Conservation (phyloP, 192 early-diverging fungal species). For the Coemansia sp. region DNA sequence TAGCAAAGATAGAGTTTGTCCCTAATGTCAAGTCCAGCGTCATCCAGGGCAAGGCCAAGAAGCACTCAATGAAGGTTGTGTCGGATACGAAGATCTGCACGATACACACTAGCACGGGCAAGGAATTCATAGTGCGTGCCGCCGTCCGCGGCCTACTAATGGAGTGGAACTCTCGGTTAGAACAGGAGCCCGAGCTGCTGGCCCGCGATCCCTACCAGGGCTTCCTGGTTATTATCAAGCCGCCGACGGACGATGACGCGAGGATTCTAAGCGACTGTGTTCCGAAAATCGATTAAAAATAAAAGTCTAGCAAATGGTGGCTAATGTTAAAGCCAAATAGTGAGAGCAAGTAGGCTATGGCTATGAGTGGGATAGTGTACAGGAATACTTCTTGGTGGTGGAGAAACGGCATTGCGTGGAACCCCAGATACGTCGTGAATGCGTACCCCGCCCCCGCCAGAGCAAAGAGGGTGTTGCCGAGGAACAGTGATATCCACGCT, state of each 20-base stretch:
- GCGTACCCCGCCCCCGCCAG: constrained; percentile 75
- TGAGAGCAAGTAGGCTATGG: constrained; percentile 60
- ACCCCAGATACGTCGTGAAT: constrained; percentile 91
- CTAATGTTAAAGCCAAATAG: constrained; percentile 79
- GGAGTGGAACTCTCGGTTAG: constrained; percentile 44
- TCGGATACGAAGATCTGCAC: constrained; percentile 41
- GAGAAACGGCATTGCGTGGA: constrained; percentile 93
- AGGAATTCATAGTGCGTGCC: constrained; percentile 24
- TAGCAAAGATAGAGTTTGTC: constrained; percentile 22
- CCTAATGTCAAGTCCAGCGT: constrained; percentile 25
- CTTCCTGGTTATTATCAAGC: constrained; percentile 41
- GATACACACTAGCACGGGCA: constrained; percentile 14
- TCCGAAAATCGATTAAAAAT: constrained; percentile 56
- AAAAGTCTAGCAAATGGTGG: constrained; percentile 67
- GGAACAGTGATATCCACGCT: constrained; percentile 75
- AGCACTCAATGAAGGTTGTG: constrained; percentile 33
- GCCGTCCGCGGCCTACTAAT: constrained; percentile 38
- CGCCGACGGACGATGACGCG: constrained; percentile 21
- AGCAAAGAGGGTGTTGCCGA: constrained; percentile 90
- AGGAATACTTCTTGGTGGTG: constrained; percentile 85
- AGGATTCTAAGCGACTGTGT: constrained; percentile 37
- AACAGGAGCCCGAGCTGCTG: constrained; percentile 19
- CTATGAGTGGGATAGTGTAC: constrained; percentile 75
- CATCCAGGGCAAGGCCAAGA: constrained; percentile 46
- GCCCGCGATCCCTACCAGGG: constrained; percentile 1